These are phyloP conservation scores for Botryotinia narcissicola DNA, from an alignment of 2,329 filamentous ascomycete genomes.

Conservation along the genomic window DNA sequence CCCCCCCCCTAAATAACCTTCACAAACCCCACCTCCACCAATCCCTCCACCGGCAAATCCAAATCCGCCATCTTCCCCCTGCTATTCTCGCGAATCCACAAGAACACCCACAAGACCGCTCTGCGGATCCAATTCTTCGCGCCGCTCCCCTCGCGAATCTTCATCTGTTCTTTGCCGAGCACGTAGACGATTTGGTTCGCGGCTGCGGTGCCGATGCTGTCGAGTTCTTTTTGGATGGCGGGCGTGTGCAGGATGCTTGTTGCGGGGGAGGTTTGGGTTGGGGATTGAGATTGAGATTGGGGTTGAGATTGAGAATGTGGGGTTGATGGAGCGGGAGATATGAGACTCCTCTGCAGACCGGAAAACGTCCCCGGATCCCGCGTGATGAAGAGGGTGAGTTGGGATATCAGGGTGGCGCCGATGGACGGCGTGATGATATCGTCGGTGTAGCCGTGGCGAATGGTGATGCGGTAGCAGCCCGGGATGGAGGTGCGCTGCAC, in stretches of 20 bases:
- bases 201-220: constrained; percentile 45
- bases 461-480: constrained; percentile 65
- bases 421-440: constrained; percentile 65
- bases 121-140: constrained; percentile 40
- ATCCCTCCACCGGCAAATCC: constrained; percentile 54
- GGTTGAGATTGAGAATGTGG: neutral
- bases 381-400: constrained; percentile 53
- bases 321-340: neutral
- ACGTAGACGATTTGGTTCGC: constrained; percentile 53
- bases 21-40: constrained; percentile 68
- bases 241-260: constrained; percentile 29
- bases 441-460: constrained; percentile 72
- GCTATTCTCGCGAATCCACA: constrained; percentile 66
- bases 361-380: constrained; percentile 35
- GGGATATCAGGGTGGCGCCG: constrained; percentile 55
- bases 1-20: constrained; percentile 54
- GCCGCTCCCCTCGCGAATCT: constrained; percentile 44
- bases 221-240: constrained; percentile 43
- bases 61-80: constrained; percentile 64
- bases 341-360: neutral
- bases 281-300: no score
- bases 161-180: constrained; percentile 62
- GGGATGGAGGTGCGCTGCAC: constrained; percentile 46
- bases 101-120: constrained; percentile 52
- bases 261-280: neutral